Evolutionary conservation across 2,329 filamentous ascomycete species (phyloP), one percentile per base, ranked within the genome.

Genomic region (Stemphylium lycopersici): DNA sequence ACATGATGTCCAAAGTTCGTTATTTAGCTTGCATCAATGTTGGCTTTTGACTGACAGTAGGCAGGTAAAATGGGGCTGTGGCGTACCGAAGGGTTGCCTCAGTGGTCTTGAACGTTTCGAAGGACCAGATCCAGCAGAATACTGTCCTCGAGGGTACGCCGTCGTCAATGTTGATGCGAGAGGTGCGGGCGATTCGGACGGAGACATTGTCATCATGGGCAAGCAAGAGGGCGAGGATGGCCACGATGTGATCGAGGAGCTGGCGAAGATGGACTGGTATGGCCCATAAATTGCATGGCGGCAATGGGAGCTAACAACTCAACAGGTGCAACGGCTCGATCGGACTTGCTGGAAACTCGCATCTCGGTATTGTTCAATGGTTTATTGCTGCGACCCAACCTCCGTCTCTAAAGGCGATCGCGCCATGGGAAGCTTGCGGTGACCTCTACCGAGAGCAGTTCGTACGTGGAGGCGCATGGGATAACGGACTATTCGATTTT

Each of bases 341-440:
- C 10, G 76, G 42, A 22, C 37, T 52, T 11, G 51, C 51, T 2
- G 79, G 79, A 0, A 81, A 80, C 48, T 79, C 77, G 1, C 71
- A 73, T 22, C 70, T 80, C 18, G 77, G 76, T 78, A 56, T 45
- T 8, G 42, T 48, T 3, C 76, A 79, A 52, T 77, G 73, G 72
- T 77, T 78, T 40, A 75, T 79, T 12, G 79, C 77, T 0, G 69
- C 76, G 0, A 64, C 74, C 42, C 65, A 75, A 18, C 79, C 79
- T 4, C 79, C 78, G 0, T 71, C 66, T 3, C 66, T 80, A 4
- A 73, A 72, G 37, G 71, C 71, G 0, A 79, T 81, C 24, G 78
- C 78, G 0, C 81, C 69, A 43, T 79, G 78, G 79, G 80, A 83
- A 63, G 80, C 76, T 7, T 75, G 68, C 33, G 73, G 73, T 6